Percentiles rank a stretch among this genome's conserved stretches.
Evolutionary conservation across 192 early-diverging fungal species (phyloP).

Genomic region (Rhizoclosmatium sp.): DNA sequence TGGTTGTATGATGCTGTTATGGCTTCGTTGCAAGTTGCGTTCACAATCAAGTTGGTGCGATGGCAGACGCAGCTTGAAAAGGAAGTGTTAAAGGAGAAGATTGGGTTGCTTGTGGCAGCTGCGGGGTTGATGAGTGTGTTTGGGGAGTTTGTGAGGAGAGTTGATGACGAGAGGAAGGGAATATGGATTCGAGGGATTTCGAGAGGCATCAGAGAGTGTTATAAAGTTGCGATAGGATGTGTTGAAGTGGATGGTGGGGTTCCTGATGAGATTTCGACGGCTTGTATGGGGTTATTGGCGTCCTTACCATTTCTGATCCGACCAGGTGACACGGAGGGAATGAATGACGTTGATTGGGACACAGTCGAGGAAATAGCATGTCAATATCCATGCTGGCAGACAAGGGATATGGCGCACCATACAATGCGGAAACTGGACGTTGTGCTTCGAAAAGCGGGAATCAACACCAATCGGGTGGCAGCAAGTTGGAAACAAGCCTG

Average conservation of each 20-base stretch:
- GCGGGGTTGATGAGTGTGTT: constrained; percentile 16
- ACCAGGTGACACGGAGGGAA: background rate
- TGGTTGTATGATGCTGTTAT: constrained; percentile 8
- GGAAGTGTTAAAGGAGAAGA: constrained; percentile 14
- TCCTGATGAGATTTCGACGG: background rate
- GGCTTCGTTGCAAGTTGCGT: background rate
- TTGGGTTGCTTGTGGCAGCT: constrained; percentile 2
- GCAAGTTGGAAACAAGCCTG: constrained; percentile 1
- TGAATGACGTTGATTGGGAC: background rate
- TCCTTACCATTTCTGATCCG: background rate
- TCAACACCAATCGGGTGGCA: background rate
- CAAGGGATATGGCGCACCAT: background rate
- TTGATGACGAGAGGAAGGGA: background rate
- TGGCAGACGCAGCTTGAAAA: constrained; percentile 2
- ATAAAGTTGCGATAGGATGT: background rate
- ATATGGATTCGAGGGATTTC: constrained; percentile 1
- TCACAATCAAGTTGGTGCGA: background rate
- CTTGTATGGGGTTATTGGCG: background rate
- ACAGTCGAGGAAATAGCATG: background rate
- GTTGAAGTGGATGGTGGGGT: background rate
- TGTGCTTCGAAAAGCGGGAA: background rate
- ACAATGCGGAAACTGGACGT: constrained; percentile 2
- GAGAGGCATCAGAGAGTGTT: constrained; percentile 2
- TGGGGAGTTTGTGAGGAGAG: background rate
- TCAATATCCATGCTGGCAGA: background rate